Conservation (phyloP, 768 basidiomycete genomes). For the Strobilomyces confusus region DNA sequence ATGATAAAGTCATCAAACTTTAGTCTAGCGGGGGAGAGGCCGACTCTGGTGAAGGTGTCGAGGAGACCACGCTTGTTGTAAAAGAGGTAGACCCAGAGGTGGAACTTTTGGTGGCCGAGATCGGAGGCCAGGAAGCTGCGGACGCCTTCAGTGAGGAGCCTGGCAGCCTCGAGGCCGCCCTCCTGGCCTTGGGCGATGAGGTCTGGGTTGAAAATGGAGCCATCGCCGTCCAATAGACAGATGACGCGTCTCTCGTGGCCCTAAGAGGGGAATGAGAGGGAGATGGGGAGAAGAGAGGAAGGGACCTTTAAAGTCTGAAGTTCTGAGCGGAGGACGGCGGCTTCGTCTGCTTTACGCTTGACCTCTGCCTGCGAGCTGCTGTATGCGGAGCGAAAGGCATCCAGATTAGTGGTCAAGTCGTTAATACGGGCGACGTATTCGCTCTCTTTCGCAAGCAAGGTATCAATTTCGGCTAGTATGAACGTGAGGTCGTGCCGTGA, state of each 20-base stretch:
- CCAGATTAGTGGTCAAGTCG: constrained; percentile 23
- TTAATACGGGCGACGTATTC: constrained; percentile 17
- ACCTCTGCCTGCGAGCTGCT: constrained; percentile 19
- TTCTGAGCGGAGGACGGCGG: constrained; percentile 20
- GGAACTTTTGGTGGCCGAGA: constrained; percentile 29
- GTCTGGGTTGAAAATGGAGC: constrained; percentile 52
- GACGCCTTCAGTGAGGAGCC: constrained; percentile 36
- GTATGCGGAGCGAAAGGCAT: constrained; percentile 28
- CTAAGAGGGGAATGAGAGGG: constrained; percentile 4
- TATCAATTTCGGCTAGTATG: constrained; percentile 29
- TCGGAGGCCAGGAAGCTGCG: constrained; percentile 23
- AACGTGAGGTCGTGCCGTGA: not conserved
- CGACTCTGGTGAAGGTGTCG: constrained; percentile 42
- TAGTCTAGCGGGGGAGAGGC: constrained; percentile 31
- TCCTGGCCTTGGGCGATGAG: constrained; percentile 51
- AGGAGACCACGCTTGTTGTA: constrained; percentile 58
- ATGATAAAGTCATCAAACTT: constrained; percentile 61
- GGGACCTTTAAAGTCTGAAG: constrained; percentile 27
- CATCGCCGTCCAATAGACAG: constrained; percentile 62
- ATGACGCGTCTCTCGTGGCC: constrained; percentile 35
- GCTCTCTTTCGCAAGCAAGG: constrained; percentile 21
- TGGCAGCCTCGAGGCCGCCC: constrained; percentile 57
- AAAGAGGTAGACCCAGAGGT: constrained; percentile 62
- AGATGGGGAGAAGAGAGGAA: not conserved
- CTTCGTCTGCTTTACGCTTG: constrained; percentile 13